Evolutionary conservation across 768 basidiomycete species (phyloP).

Genomic region (Pleurotus giganteus): DNA sequence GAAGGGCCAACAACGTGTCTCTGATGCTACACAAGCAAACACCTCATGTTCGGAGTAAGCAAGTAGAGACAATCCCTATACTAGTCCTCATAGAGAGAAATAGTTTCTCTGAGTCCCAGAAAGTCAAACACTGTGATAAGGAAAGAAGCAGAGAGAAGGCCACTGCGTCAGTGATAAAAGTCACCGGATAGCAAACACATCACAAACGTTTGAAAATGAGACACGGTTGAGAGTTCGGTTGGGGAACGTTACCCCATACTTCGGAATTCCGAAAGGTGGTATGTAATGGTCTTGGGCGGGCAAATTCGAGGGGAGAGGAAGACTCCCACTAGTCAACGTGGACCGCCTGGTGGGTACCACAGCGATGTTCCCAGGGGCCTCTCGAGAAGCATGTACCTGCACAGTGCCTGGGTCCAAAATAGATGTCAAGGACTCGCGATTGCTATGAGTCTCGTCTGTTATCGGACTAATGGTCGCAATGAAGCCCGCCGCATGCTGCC

Average conservation of each 20-base stretch:
- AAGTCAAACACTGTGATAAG: background rate
- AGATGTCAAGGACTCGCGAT: background rate
- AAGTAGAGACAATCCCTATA: background rate
- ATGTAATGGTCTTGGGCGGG: too few relatives aligned
- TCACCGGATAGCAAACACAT: background rate
- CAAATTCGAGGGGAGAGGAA: too few relatives aligned
- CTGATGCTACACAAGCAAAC: conserved; percentile 1
- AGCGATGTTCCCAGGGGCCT: background rate
- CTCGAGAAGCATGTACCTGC: background rate
- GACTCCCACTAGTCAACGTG: background rate
- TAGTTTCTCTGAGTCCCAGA: background rate
- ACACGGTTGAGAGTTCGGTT: background rate
- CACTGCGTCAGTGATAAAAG: background rate
- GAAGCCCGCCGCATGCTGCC: background rate
- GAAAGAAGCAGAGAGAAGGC: background rate
- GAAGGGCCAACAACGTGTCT: conserved; percentile 3
- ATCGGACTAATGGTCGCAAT: background rate
- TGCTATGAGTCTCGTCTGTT: background rate
- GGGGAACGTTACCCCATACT: background rate
- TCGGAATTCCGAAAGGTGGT: too few relatives aligned
- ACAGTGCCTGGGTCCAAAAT: background rate
- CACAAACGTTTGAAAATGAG: conserved; percentile 8
- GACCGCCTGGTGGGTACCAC: background rate
- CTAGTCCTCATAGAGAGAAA: background rate
- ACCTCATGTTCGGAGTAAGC: background rate